A percentile compares a stretch with the other conserved stretches of the same genome.
phyloP scores from a whole-genome alignment of 352 stramenopile species.

The Bremia lactucae region DNA sequence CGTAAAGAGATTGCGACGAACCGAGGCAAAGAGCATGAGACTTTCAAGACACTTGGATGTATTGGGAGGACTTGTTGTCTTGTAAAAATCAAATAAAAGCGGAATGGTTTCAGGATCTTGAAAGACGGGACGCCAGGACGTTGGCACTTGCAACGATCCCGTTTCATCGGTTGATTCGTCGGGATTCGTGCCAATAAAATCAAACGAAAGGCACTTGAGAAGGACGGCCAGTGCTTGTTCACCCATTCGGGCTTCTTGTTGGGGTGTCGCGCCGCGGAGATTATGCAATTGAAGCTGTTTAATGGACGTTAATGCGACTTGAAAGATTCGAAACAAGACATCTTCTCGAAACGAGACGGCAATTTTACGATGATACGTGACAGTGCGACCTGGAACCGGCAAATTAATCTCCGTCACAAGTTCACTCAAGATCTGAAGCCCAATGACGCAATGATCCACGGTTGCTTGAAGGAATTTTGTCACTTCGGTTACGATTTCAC shows the following conservation, averaged over 20 bases:
- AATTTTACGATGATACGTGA: slow-evolving; percentile 97
- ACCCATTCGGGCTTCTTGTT: slow-evolving; percentile 89
- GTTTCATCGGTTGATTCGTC: slow-evolving; percentile 97
- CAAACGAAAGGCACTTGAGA: slow-evolving; percentile 95
- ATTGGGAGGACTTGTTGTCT: slow-evolving; percentile 86
- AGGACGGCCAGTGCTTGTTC: slow-evolving; percentile 88
- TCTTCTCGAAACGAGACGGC: slow-evolving; percentile 96
- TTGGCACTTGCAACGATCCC: slow-evolving; percentile 94
- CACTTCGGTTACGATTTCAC: slow-evolving; percentile 95
- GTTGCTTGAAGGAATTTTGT: slow-evolving; percentile 96
- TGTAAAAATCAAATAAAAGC: slow-evolving; percentile 96
- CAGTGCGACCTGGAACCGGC: slow-evolving; percentile 87
- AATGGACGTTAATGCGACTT: slow-evolving; percentile 93
- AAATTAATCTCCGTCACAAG: slow-evolving; percentile 97
- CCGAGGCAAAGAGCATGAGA: slow-evolving; percentile 92
- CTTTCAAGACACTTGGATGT: slow-evolving; percentile 93
- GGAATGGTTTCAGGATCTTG: slow-evolving; percentile 91
- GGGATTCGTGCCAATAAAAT: slow-evolving; percentile 98
- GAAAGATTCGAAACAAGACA: slow-evolving; percentile 92
- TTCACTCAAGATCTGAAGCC: slow-evolving; percentile 95
- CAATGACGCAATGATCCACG: slow-evolving; percentile 96
- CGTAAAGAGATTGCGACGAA: slow-evolving; percentile 94
- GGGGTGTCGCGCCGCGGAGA: slow-evolving; percentile 57
- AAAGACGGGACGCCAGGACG: slow-evolving; percentile 90
- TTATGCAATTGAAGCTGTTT: slow-evolving; percentile 90